Base-by-base conservation (phyloP, 1,284 basidiomycete species). In the Pseudomicrostroma phylloplanum region DNA sequence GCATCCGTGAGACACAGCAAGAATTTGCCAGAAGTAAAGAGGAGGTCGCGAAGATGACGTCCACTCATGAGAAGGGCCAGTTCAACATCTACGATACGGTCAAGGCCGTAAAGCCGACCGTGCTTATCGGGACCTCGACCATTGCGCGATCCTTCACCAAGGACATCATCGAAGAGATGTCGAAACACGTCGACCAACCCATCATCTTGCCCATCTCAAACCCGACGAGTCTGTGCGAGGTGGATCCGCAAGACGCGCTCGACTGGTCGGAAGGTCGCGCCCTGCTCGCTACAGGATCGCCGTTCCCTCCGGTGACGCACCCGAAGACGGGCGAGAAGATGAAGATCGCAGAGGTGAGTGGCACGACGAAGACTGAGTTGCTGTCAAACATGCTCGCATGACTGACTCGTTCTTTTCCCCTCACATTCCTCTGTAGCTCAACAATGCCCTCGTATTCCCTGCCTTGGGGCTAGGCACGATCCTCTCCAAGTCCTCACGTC, bases 201-300 rank as follows among this genome's bases (percentile, higher is more conserved):
- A 92, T 94, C 82, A 87, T 94, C 79, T 93, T 94, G 84, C 90
- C 92, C 55, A 85, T 96, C 19, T 91, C 89, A 39, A 96, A 94
- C 82, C 92, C 92, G 46, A 87, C 89, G 55, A 83, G 84, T 42
- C 85, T 91, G 19, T 88, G 88, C 74, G 87, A 87, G 67, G 74
- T 72, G 58, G 76, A 81, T 43, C 94, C 91, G 80, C 82, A 86
- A 61, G 88, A 92, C 66, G 91, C 91, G 1, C 85, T 93, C 58
- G 81, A 85, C 58, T 86, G 89, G 81, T 87, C 79, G 46, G 88
- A 72, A n/a, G 65, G 65, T 41, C 53, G 67, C n/a, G 82, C 90
- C 30, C 84, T 96, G 61, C 93, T 92, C 77, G 91, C 92, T 0
- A 88, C 86, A 46, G 92, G 91, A 1, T 91, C 89, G 43, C 91